These are phyloP conservation scores for Tylopilus rubrobrunneus DNA, from an alignment of 768 basidiomycete species.

Conservation along the genomic window DNA sequence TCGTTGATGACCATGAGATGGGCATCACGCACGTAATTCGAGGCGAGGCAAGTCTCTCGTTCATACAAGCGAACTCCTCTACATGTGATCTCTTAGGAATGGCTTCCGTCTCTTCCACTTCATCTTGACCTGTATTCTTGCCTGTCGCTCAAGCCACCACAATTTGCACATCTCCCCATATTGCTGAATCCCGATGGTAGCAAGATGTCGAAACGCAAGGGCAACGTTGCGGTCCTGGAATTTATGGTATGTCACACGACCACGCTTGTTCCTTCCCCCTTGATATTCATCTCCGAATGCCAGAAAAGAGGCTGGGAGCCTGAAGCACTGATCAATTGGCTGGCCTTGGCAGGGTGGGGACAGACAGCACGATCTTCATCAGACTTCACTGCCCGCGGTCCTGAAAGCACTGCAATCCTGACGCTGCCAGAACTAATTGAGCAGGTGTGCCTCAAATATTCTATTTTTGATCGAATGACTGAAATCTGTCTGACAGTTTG, in stretches of 20 bases:
- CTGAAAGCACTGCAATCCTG: conserved; percentile 65
- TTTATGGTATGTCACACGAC: conserved; percentile 60
- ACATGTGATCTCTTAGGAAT: conserved; percentile 58
- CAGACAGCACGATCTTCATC: conserved; percentile 38
- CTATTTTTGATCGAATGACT: neutral
- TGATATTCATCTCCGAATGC: neutral
- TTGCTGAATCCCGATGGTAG: conserved; percentile 85
- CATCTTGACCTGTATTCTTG: conserved; percentile 88
- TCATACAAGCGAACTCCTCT: neutral
- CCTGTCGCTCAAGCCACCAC: conserved; percentile 64
- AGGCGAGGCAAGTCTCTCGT: conserved; percentile 63
- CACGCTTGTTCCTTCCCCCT: neutral
- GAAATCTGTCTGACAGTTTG: conserved; percentile 48
- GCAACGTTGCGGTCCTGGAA: conserved; percentile 81
- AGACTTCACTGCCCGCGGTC: conserved; percentile 36
- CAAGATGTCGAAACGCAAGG: conserved; percentile 94
- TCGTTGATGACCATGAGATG: conserved; percentile 96
- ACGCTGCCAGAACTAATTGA: conserved; percentile 61
- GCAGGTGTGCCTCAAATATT: conserved; percentile 38
- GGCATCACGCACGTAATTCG: conserved; percentile 92
- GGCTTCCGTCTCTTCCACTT: conserved; percentile 89
- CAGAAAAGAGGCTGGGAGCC: conserved; percentile 90
- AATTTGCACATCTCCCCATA: conserved; percentile 89
- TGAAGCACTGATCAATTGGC: conserved; percentile 84
- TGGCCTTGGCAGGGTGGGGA: conserved; percentile 94